Percentiles rank a stretch among this genome's conserved stretches.
Evolutionary conservation across 2,329 filamentous ascomycete genomes (phyloP).

Genomic region (Botryotinia globosa): DNA sequence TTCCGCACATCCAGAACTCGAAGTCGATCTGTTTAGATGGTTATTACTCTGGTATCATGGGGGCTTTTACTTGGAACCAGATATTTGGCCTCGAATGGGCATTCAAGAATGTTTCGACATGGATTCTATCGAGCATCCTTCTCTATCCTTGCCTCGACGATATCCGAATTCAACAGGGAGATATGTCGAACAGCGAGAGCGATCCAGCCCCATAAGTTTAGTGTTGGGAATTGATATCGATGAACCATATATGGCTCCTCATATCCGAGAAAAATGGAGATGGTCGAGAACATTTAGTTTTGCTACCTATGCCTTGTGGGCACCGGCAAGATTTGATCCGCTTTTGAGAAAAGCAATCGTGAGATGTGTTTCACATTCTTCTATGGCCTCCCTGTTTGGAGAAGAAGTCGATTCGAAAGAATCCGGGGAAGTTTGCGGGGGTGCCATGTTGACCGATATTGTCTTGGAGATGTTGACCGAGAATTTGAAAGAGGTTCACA

Average conservation of each 20-base stretch:
- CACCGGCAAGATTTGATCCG: slow-evolving; percentile 30
- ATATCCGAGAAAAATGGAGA: slow-evolving; percentile 22
- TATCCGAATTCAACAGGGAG: neutral
- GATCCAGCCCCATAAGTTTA: slow-evolving; percentile 25
- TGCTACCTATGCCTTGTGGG: slow-evolving; percentile 27
- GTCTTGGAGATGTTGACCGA: slow-evolving; percentile 27
- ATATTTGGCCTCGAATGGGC: slow-evolving; percentile 27
- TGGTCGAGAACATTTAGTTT: slow-evolving; percentile 29
- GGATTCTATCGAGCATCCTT: slow-evolving; percentile 3
- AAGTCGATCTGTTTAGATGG: slow-evolving; percentile 26
- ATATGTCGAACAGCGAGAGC: slow-evolving; percentile 9
- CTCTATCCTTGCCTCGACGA: neutral
- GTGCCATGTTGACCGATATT: slow-evolving; percentile 30
- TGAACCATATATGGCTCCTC: slow-evolving; percentile 29
- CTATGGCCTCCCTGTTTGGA: neutral
- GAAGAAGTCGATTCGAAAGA: slow-evolving; percentile 12
- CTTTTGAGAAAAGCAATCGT: slow-evolving; percentile 29
- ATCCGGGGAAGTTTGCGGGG: slow-evolving; percentile 26
- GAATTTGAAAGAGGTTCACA: slow-evolving; percentile 24
- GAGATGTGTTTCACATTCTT: slow-evolving; percentile 28
- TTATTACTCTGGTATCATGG: slow-evolving; percentile 31
- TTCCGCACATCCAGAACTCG: slow-evolving; percentile 16
- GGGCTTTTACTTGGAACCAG: slow-evolving; percentile 26
- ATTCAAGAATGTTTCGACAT: slow-evolving; percentile 25
- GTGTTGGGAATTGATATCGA: slow-evolving; percentile 30